A percentile compares a stretch with the other conserved stretches of the same genome.
phyloP scores from a whole-genome alignment of 495 filamentous ascomycete genomes.

The Cudoniella acicularis region DNA sequence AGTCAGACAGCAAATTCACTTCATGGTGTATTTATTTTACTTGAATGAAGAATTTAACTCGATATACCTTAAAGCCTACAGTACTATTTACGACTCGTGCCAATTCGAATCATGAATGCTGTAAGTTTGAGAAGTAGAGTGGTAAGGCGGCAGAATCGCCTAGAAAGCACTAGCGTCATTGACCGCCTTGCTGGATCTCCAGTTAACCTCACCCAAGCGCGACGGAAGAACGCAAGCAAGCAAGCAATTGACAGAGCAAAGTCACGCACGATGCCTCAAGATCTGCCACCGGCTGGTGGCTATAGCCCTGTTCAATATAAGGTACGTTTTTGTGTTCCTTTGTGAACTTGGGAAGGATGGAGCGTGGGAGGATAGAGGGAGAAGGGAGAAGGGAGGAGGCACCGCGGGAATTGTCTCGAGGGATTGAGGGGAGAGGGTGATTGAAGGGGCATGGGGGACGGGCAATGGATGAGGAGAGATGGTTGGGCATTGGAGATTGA shows the following conservation, averaged over 20 bases:
- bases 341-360: not conserved
- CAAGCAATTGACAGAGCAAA: slow-evolving; percentile 20
- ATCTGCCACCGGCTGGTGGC: slow-evolving; percentile 92
- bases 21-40: no score
- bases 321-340: slow-evolving; percentile 44
- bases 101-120: no score
- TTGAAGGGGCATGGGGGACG: not conserved
- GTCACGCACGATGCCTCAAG: slow-evolving; percentile 60
- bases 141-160: not conserved
- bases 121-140: no score
- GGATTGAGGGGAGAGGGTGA: no score
- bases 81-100: no score
- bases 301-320: slow-evolving; percentile 96
- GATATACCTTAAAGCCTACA: no score
- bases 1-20: no score
- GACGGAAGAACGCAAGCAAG: not conserved
- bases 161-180: no score
- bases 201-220: slow-evolving; percentile 7
- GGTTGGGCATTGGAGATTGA: not conserved
- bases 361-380: not conserved
- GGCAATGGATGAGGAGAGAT: not conserved
- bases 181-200: no score
- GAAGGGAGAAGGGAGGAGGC: slow-evolving; percentile 1
- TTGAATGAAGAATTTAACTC: no score
- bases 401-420: no score